Conservation (phyloP, 352 stramenopile genomes). For the Globisporangium alternatum region DNA sequence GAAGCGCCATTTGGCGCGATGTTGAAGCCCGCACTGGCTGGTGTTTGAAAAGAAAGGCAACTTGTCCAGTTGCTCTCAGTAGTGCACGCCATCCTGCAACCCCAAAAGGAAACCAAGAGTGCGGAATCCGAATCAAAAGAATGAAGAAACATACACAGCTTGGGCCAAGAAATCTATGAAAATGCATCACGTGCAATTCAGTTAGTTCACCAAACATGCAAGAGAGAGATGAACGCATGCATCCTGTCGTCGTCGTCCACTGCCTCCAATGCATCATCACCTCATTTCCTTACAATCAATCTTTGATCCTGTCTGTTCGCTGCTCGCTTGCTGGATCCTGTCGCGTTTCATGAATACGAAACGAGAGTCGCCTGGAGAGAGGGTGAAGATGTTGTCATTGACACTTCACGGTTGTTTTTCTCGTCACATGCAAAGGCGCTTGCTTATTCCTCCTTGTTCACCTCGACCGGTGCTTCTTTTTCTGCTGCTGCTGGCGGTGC, state of each 20-base stretch:
- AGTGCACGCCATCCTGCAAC: not conserved
- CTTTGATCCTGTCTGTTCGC: not conserved
- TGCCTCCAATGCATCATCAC: not conserved
- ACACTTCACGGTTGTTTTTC: not conserved
- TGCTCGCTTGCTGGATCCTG: not conserved
- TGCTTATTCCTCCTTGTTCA: constrained; percentile 13
- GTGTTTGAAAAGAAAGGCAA: constrained; percentile 8
- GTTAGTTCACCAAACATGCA: constrained; percentile 2
- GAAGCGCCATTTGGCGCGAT: not conserved
- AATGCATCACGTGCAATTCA: constrained; percentile 3
- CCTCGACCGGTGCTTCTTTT: constrained; percentile 20
- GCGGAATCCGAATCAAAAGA: not conserved
- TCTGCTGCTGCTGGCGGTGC: not conserved
- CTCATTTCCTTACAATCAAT: not conserved
- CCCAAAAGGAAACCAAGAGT: constrained; percentile 1
- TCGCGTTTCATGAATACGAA: not conserved
- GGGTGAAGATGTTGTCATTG: not conserved
- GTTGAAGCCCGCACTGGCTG: constrained; percentile 9
- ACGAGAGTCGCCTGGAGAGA: not conserved
- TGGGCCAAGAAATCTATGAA: constrained; percentile 6
- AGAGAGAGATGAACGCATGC: not conserved
- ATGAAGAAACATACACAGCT: not conserved
- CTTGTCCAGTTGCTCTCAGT: not conserved
- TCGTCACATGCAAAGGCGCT: not conserved
- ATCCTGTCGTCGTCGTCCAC: not conserved